A percentile compares a stretch with the other conserved stretches of the same genome.
Conservation (phyloP, 768 basidiomycete species). For the Trametes sanguinea region DNA sequence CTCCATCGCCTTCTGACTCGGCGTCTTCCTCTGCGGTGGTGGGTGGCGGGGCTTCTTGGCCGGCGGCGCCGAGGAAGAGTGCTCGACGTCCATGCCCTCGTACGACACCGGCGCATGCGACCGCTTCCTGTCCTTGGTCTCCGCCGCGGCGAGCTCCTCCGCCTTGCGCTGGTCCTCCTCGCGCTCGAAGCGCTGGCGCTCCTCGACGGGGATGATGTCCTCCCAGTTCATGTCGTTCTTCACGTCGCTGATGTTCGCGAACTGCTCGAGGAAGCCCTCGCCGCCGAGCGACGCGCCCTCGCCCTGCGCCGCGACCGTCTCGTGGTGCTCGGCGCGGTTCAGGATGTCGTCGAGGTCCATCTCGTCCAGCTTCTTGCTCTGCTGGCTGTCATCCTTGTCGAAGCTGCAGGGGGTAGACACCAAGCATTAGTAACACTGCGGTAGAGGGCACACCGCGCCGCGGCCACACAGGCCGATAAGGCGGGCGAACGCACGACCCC, state of each 20-base stretch:
- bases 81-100: conserved; percentile 91
- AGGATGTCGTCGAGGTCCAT: conserved; percentile 99
- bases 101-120: conserved; percentile 87
- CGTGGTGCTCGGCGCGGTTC: conserved; percentile 95
- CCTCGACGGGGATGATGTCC: conserved; percentile 95
- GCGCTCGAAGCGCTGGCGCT: conserved; percentile 79
- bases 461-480: not conserved
- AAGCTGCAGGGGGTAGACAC: conserved; percentile 55
- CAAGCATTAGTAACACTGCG: conserved; percentile 14
- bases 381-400: conserved; percentile 92
- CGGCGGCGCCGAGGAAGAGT: conserved; percentile 58
- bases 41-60: conserved; percentile 76
- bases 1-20: conserved; percentile 93
- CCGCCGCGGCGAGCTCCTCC: conserved; percentile 69
- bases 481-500: not conserved
- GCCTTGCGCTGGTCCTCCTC: conserved; percentile 77
- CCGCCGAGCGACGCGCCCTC: conserved; percentile 96
- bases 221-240: conserved; percentile 99
- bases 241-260: conserved; percentile 95
- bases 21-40: conserved; percentile 80
- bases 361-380: conserved; percentile 95
- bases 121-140: conserved; percentile 76
- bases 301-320: conserved; percentile 80
- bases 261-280: conserved; percentile 92
- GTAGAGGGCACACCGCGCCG: conserved; percentile 1